Base-by-base conservation (phyloP, 1,284 basidiomycete genomes). In the Malassezia brasiliensis region DNA sequence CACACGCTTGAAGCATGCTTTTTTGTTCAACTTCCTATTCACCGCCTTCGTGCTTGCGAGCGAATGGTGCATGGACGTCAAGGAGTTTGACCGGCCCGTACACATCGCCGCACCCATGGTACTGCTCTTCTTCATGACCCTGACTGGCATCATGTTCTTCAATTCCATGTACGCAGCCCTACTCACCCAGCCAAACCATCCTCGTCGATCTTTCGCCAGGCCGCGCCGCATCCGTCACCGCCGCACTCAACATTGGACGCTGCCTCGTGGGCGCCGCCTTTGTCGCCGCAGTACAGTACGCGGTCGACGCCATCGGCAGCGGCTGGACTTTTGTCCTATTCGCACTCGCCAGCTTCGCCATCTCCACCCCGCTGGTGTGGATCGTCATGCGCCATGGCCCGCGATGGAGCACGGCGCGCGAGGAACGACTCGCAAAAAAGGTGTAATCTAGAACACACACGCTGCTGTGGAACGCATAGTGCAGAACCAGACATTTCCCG, bases 241-340 rank as follows among this genome's bases (percentile, higher is more conserved):
- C 53, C 20, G 47, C 53, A 12, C 30, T 55, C 34, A 55, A 55
- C 25, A 55, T 55, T 35, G 53, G 47, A 8, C 53, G 53, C 10
- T 55, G 53, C 42, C 11, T 50, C 14, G 17, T 44, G 22, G 53
- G 40, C 31, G 53, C 53, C 3, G 42, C 25, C 2, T 55, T 47
- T 37, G 48, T 50, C 6, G 53, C 47, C 1, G 41, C 34, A 1
- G 39, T 47, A 8, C 53, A 55, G 31, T 50, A 50, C 34, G 32
- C 49, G 19, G 37, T 55, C 20, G 48, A 55, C 38, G 53, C 34
- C 6, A 39, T 50, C 10, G 48, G 42, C 35, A 20, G 39, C 32
- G 53, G 53, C 11, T 55, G 53, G 53, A 55, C 48, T 2, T 39
- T 50, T 36, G 30, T 32, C 9, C n/a, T 54, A 5, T 36, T 54